These are phyloP conservation scores for Aulographum hederae DNA, from an alignment of 2,329 filamentous ascomycete genomes.

Conservation along the genomic window DNA sequence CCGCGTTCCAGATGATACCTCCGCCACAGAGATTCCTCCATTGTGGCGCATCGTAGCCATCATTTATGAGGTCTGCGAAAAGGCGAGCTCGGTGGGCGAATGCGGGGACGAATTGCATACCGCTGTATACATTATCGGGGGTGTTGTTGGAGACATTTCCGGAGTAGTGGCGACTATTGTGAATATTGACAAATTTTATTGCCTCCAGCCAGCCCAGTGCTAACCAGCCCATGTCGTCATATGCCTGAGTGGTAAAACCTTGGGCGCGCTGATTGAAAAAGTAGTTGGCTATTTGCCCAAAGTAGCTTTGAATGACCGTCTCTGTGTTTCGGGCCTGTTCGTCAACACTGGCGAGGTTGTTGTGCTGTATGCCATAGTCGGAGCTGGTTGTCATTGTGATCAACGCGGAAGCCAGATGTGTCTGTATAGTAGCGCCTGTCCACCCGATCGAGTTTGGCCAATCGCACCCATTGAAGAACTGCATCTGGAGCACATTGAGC, in stretches of 20 bases:
- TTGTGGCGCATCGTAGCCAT: slow-evolving; percentile 73
- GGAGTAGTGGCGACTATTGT: slow-evolving; percentile 43
- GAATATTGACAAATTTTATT: slow-evolving; percentile 56
- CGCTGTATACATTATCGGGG: slow-evolving; percentile 46
- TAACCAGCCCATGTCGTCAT: slow-evolving; percentile 92
- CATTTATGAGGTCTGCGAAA: slow-evolving; percentile 66
- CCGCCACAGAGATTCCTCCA: slow-evolving; percentile 64
- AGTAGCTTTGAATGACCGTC: slow-evolving; percentile 70
- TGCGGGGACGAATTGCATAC: slow-evolving; percentile 50
- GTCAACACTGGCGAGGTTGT: slow-evolving; percentile 11
- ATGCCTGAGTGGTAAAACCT: slow-evolving; percentile 40
- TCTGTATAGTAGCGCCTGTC: slow-evolving; percentile 74
- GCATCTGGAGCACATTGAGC: slow-evolving; percentile 56
- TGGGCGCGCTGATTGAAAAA: slow-evolving; percentile 33
- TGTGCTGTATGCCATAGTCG: slow-evolving; percentile 8
- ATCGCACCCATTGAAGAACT: slow-evolving; percentile 53
- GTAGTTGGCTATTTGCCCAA: slow-evolving; percentile 55
- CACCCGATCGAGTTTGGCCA: slow-evolving; percentile 85
- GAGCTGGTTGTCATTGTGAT: slow-evolving; percentile 46
- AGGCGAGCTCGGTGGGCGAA: slow-evolving; percentile 71
- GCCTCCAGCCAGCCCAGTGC: slow-evolving; percentile 79
- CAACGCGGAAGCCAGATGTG: slow-evolving; percentile 57
- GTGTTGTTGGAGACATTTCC: too few species aligned
- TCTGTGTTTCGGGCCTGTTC: slow-evolving; percentile 30
- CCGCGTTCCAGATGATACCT: slow-evolving; percentile 83